A percentile compares a stretch with the other conserved stretches of the same genome.
Evolutionary conservation across 441 rosid species (phyloP).

Genomic region (Adansonia madagascariensis): DNA sequence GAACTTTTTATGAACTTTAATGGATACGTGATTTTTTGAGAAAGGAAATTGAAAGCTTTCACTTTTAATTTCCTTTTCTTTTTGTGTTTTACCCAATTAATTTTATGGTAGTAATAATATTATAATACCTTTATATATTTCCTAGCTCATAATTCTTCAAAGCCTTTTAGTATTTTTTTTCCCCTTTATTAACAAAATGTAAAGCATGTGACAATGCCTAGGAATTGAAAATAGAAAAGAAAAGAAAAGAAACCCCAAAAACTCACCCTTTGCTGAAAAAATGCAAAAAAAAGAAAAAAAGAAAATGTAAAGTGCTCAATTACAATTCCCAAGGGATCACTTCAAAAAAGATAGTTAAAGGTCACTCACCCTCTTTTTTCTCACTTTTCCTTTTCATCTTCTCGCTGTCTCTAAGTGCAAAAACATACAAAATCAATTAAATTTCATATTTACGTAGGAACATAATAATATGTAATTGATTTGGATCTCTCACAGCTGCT

Average conservation of each 20-base stretch:
- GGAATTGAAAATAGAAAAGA: conserved; percentile 18
- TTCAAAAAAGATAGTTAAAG: conserved; percentile 41
- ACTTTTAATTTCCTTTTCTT: conserved; percentile 20
- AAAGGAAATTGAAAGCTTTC: conserved; percentile 18
- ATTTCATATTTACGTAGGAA: conserved; percentile 59
- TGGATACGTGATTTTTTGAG: conserved; percentile 10
- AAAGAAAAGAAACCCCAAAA: not conserved
- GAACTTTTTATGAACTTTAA: not conserved
- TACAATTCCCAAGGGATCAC: conserved; percentile 55
- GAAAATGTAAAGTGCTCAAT: conserved; percentile 41
- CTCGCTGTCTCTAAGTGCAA: conserved; percentile 22
- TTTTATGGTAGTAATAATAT: not conserved
- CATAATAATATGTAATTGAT: conserved; percentile 42
- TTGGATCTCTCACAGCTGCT: conserved; percentile 47
- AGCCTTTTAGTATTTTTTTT: conserved; percentile 16
- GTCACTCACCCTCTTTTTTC: conserved; percentile 23
- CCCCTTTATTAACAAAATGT: conserved; percentile 32
- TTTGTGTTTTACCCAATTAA: not conserved
- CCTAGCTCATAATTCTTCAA: conserved; percentile 27
- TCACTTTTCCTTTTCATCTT: conserved; percentile 12
- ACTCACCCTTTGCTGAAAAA: conserved; percentile 25
- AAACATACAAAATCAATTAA: conserved; percentile 51
- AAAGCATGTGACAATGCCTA: conserved; percentile 36
- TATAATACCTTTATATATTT: not conserved
- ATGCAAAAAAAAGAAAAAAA: not conserved